Evolutionary conservation across 2,329 filamentous ascomycete genomes (phyloP), one percentile per base, ranked within the genome.

Genomic region (Nigrograna mackinnonii): DNA sequence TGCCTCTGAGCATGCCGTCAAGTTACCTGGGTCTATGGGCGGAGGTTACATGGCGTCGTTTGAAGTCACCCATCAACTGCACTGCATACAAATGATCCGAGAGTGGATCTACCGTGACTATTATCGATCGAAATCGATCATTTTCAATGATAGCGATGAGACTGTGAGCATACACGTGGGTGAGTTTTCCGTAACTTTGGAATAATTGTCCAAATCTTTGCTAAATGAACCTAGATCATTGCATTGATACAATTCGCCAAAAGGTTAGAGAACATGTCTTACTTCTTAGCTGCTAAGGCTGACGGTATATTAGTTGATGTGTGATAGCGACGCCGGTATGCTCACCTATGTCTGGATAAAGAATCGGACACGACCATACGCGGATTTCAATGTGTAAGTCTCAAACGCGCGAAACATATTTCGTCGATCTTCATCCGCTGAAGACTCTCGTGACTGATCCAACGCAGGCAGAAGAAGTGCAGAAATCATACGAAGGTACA

Each of bases 241-340:
- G 24, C n/a, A 28, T 28, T n/a, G 24, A 28, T 28, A 28, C n/a
- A 9, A 9, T 28, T n/a, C 24, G 24, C n/a, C 24, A 28, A 28
- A 28, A 28, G 24, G 24, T 28, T 28, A 28, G 9, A 28, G 9
- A 28, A 9, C 9, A 9, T 28, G 24, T 48, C 9, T 9, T n/a
- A 28, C 9, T 28, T 28, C n/a, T n/a, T 28, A n/a, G n/a, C n/a
- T 28, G 9, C 24, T 28, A n/a, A 28, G n/a, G n/a, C n/a, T n/a
- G n/a, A n/a, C n/a, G n/a, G n/a, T n/a, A n/a, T n/a, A 28, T n/a
- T n/a, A 28, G 24, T 28, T 28, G 24, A 28, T 28, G 24, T 28
- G 24, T n/a, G 24, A 28, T n/a, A 9, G 9, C n/a, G 24, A 28
- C 24, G n/a, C 24, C 24, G 24, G 24, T n/a, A 9, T 28, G 9